A percentile compares a stretch with the other conserved stretches of the same genome.
These are phyloP conservation scores for Biancaea sappan DNA, from an alignment of 306 rosid genomes.

Conservation along the genomic window DNA sequence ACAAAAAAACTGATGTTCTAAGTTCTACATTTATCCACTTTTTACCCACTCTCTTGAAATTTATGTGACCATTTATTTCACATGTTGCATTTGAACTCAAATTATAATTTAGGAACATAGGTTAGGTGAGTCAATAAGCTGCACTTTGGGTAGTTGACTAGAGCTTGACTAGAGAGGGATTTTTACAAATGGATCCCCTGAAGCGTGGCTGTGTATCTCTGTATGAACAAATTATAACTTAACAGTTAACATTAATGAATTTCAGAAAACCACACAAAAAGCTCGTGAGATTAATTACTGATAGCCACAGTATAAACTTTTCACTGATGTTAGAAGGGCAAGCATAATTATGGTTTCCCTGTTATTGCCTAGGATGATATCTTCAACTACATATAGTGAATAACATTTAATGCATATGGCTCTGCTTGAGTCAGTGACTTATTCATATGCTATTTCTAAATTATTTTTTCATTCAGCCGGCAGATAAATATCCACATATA, in stretches of 20 bases:
- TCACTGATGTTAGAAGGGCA: not conserved
- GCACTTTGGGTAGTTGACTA: not conserved
- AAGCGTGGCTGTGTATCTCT: not conserved
- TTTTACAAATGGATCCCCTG: not conserved
- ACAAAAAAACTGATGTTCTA: not conserved
- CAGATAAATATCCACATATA: conserved; percentile 55
- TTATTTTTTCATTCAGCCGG: conserved; percentile 45
- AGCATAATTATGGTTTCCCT: not conserved
- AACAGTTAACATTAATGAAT: not conserved
- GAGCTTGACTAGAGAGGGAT: not conserved
- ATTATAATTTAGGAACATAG: too few relatives aligned
- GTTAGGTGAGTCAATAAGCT: not conserved
- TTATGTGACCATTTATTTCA: not conserved
- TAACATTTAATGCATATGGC: not conserved
- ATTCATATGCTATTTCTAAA: not conserved
- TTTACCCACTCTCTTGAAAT: not conserved
- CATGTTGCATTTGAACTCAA: not conserved
- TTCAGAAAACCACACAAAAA: not conserved
- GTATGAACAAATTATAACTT: too few relatives aligned
- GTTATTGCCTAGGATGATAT: not conserved
- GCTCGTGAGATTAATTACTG: not conserved
- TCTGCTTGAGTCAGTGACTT: not conserved
- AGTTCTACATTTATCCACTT: not conserved
- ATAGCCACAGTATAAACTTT: not conserved
- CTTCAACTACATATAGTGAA: too few relatives aligned